Evolutionary conservation across 2,329 filamentous ascomycete species (phyloP), one percentile per base, ranked within the genome.

Genomic region (Graphilbum sp.): DNA sequence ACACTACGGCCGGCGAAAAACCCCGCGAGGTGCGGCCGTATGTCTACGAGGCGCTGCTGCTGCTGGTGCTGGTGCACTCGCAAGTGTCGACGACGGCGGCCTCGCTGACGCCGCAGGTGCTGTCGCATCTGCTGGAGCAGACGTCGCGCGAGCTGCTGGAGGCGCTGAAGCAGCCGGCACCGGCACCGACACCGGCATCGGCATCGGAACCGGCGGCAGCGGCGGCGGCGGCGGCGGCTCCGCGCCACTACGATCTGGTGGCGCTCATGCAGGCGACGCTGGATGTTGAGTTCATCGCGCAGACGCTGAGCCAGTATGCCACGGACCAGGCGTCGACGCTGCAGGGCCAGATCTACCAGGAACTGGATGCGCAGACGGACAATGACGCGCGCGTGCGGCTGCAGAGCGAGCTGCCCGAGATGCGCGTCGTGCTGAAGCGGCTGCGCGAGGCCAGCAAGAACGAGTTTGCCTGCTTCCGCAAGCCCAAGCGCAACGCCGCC

Each of bases 221-320:
- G n/a, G n/a, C n/a, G n/a, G n/a, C n/a, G n/a, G n/a, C n/a, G n/a
- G n/a, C n/a, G n/a, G n/a, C n/a, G n/a, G n/a, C n/a, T n/a, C n/a
- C n/a, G n/a, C 25, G 20, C 5, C 65, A 64, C 17, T 96, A 90
- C 59, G 70, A 75, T 2, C 74, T 98, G 0, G 67, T 79, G 5
- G 79, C 82, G 7, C 71, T 98, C 36, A 93, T 96, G 78, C 92
- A 98, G 59, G 92, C 92, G 2, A 98, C 90, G 0, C 72, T 98
- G 1, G 90, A 98, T 52, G 87, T 95, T 2, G 90, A 98, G 58
- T 96, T 98, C 53, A 78, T 96, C 41, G 84, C 87, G 1, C 90
- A 98, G 62, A 95, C 88, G 5, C 69, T 98, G 25, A 82, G 74
- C 43, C 79, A 87, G 48, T 98, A 92, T 57, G 90, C 84, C 0